phyloP scores from a whole-genome alignment of 1,139 yeast genomes.

The Geotrichum histeridarum region DNA sequence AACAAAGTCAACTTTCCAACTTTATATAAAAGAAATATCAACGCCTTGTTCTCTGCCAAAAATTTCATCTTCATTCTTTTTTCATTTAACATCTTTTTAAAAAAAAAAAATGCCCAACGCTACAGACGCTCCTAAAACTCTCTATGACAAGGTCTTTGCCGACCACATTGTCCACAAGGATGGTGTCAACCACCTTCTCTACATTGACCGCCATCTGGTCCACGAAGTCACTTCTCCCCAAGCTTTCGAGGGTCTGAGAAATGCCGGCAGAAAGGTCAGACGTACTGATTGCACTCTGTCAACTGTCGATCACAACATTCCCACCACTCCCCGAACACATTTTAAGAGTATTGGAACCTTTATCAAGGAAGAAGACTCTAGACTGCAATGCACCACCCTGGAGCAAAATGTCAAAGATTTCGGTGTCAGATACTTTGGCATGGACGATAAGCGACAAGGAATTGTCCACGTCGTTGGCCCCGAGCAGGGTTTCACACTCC shows the following conservation, averaged over 20 bases:
- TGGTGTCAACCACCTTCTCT: slow-evolving; percentile 75
- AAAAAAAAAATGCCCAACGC: slow-evolving; percentile 32
- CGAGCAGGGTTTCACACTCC: slow-evolving; percentile 95
- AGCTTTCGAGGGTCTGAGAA: slow-evolving; percentile 90
- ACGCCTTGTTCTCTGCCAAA: neutral
- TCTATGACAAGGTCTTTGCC: slow-evolving; percentile 92
- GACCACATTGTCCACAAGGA: slow-evolving; percentile 90
- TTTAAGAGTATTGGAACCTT: slow-evolving; percentile 75
- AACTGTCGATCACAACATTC: slow-evolving; percentile 96
- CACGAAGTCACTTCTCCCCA: slow-evolving; percentile 99
- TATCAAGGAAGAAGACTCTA: slow-evolving; percentile 84
- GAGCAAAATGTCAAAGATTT: slow-evolving; percentile 90
- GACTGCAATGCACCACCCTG: slow-evolving; percentile 84
- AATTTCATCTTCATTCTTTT: neutral
- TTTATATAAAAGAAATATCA: neutral
- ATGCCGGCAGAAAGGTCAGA: slow-evolving; percentile 83
- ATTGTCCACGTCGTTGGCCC: slow-evolving; percentile 98
- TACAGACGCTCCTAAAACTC: slow-evolving; percentile 43
- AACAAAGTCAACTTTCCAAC: neutral
- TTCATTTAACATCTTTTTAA: slow-evolving; percentile 2
- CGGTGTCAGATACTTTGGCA: slow-evolving; percentile 86
- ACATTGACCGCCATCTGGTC: slow-evolving; percentile 92
- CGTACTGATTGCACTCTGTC: slow-evolving; percentile 93
- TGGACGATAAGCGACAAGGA: slow-evolving; percentile 92
- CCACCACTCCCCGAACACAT: slow-evolving; percentile 75